phyloP scores from a whole-genome alignment of 495 filamentous ascomycete genomes.

The Neurospora sp. region DNA sequence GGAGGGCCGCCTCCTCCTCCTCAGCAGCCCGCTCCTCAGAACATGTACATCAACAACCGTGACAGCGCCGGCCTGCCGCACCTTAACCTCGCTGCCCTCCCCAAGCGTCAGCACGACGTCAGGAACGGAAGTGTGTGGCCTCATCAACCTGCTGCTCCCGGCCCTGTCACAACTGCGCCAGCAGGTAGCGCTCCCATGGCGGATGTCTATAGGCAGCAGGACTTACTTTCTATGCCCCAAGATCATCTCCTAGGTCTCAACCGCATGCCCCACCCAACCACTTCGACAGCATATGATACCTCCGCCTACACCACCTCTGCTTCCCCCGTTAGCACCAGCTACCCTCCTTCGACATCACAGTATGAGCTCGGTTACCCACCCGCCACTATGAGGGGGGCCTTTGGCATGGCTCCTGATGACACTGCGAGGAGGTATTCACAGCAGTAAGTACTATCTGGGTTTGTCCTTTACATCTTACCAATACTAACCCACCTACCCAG shows the following conservation, averaged over 20 bases:
- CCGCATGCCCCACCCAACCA: slow-evolving; percentile 37
- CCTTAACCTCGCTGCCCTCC: slow-evolving; percentile 37
- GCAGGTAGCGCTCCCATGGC: slow-evolving; percentile 62
- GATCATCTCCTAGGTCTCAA: slow-evolving; percentile 53
- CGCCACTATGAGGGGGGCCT: slow-evolving; percentile 52
- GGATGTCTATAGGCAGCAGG: slow-evolving; percentile 47
- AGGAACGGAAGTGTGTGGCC: slow-evolving; percentile 28
- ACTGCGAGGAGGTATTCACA: slow-evolving; percentile 73
- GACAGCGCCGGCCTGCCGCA: slow-evolving; percentile 18
- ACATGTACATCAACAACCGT: slow-evolving; percentile 41
- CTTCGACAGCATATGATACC: slow-evolving; percentile 37
- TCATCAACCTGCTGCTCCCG: slow-evolving; percentile 61
- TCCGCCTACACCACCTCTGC: slow-evolving; percentile 42
- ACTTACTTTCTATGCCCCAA: slow-evolving; percentile 64
- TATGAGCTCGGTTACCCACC: slow-evolving; percentile 56
- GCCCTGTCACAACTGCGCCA: slow-evolving; percentile 59
- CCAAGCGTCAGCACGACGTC: slow-evolving; percentile 24
- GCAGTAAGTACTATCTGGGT: slow-evolving; percentile 75
- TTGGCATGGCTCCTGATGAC: slow-evolving; percentile 48
- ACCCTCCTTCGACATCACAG: slow-evolving; percentile 56
- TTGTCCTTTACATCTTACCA: slow-evolving; percentile 11
- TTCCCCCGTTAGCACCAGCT: slow-evolving; percentile 55
- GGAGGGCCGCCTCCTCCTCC: slow-evolving; percentile 8
- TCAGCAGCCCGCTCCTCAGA: slow-evolving; percentile 35
- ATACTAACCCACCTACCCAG: slow-evolving; percentile 24